A percentile compares a stretch with the other conserved stretches of the same genome.
phyloP scores from a whole-genome alignment of 2,329 filamentous ascomycete genomes.

The Diplocarpon rosae region DNA sequence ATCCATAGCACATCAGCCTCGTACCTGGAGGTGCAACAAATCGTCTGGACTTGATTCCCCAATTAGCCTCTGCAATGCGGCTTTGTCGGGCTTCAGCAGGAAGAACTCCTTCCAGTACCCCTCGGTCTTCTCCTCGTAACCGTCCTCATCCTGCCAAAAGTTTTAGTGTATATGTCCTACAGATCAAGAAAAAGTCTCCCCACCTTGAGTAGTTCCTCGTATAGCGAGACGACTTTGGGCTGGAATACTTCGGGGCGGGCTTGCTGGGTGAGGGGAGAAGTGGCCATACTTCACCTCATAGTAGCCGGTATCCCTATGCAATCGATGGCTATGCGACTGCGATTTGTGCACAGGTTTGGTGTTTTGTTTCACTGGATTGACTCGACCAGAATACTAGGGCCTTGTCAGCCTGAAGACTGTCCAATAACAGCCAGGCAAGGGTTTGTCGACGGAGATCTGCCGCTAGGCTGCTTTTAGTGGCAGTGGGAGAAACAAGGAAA shows the following conservation, averaged over 20 bases:
- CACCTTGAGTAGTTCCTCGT: conserved; percentile 73
- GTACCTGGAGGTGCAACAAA: conserved; percentile 64
- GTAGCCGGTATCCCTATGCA: conserved; percentile 11
- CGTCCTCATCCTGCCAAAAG: conserved; percentile 46
- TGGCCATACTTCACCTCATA: conserved; percentile 52
- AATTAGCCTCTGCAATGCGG: conserved; percentile 56
- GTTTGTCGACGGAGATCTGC: conserved; percentile 3
- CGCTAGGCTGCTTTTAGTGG: conserved; percentile 1
- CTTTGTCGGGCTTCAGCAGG: conserved; percentile 68
- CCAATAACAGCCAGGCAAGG: conserved; percentile 3
- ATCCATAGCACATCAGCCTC: conserved; percentile 31
- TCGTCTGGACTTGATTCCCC: conserved; percentile 62
- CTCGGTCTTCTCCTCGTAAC: conserved; percentile 57
- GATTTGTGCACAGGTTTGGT: neutral
- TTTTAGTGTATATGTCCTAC: conserved; percentile 12
- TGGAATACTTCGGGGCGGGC: conserved; percentile 81
- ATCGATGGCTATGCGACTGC: neutral
- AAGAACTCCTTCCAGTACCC: conserved; percentile 98
- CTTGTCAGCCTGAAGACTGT: conserved; percentile 5
- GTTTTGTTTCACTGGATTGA: conserved; percentile 3
- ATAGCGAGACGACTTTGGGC: conserved; percentile 86
- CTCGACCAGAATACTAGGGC: conserved; percentile 1
- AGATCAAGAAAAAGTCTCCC: conserved; percentile 4
- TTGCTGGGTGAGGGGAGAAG: conserved; percentile 89
- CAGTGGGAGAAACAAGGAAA: neutral